phyloP scores from a whole-genome alignment of 129 eudicot species.

The Pittosporum tobira region DNA sequence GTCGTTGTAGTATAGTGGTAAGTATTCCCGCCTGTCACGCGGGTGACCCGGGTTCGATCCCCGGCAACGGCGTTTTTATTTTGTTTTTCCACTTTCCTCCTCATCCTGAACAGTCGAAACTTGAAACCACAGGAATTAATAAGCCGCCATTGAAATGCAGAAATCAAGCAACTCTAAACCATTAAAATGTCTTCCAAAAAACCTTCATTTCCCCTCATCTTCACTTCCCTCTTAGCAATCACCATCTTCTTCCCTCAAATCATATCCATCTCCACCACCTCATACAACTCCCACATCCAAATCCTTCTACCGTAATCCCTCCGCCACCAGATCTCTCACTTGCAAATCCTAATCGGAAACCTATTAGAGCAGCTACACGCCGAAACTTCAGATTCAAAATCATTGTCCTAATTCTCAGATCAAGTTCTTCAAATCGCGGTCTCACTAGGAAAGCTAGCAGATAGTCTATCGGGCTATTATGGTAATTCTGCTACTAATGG shows the following conservation, averaged over 20 bases:
- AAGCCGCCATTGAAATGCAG: conserved; percentile 17
- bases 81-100: neutral
- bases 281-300: conserved; percentile 1
- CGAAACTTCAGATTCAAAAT: neutral
- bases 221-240: conserved; percentile 3
- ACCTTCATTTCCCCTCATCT: neutral
- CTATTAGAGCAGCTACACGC: conserved; percentile 16
- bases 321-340: conserved; percentile 16
- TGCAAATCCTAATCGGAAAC: conserved; percentile 17
- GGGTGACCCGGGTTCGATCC: conserved; percentile 97
- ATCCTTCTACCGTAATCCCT: conserved; percentile 11
- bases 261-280: conserved; percentile 3
- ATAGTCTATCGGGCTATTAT: conserved; percentile 8
- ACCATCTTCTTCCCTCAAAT: conserved; percentile 2
- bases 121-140: neutral
- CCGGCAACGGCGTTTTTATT: conserved; percentile 66
- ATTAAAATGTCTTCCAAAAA: conserved; percentile 15
- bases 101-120: neutral
- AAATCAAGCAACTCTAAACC: conserved; percentile 17
- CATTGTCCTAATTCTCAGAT: conserved; percentile 16
- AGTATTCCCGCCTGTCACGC: conserved; percentile 95
- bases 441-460: conserved; percentile 18
- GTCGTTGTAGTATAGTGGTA: conserved; percentile 92
- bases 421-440: conserved; percentile 13
- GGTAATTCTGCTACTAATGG: neutral